Evolutionary conservation across 108 stramenopile genomes (phyloP).

Genomic region (Pseudonitzschia pungens): DNA sequence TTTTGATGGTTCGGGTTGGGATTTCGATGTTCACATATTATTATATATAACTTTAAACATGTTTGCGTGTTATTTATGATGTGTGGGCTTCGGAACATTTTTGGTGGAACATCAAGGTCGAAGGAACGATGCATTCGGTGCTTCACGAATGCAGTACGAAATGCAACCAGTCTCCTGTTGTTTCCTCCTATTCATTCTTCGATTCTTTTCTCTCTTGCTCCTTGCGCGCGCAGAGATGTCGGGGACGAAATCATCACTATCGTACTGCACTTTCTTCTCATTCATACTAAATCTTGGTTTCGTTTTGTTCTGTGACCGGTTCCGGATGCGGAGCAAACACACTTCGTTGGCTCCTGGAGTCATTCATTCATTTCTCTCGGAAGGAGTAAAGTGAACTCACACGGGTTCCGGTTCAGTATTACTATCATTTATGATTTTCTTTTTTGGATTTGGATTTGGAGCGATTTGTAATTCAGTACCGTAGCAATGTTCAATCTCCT

Average conservation of each 20-base stretch:
- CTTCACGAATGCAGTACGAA: background rate
- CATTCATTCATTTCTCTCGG: background rate
- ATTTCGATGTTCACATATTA: too few species aligned
- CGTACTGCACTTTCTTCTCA: background rate
- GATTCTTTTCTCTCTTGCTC: conserved; percentile 12
- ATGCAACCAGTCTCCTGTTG: conserved; percentile 3
- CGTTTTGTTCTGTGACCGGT: conserved; percentile 7
- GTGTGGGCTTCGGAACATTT: background rate
- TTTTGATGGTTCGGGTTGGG: background rate
- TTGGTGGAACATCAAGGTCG: background rate
- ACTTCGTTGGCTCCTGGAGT: background rate
- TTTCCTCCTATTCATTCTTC: background rate
- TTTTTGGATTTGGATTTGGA: too few species aligned
- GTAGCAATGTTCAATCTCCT: background rate
- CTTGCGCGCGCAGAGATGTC: conserved; percentile 9
- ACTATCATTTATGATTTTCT: too few species aligned
- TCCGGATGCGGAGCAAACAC: background rate
- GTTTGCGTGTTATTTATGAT: too few species aligned
- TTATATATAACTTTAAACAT: too few species aligned
- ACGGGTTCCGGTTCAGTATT: too few species aligned
- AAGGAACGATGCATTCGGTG: background rate
- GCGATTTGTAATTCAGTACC: too few species aligned
- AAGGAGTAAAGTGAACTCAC: too few species aligned
- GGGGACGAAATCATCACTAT: background rate
- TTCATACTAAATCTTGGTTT: background rate